phyloP scores from a whole-genome alignment of 2,329 filamentous ascomycete genomes.

The Dactylellina haptotyla region DNA sequence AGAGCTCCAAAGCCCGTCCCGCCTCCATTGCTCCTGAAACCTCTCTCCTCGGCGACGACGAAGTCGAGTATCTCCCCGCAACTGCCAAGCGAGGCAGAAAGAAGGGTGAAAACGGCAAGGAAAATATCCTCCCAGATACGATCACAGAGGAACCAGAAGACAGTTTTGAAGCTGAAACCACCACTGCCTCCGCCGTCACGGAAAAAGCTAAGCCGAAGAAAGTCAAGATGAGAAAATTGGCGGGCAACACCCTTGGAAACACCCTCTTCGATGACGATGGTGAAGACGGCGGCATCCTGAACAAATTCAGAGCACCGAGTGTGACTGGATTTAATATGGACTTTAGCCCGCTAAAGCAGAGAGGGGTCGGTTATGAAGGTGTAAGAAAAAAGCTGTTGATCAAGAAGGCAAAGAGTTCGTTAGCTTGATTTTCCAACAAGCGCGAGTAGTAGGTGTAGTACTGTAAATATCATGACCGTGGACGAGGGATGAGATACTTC shows the following conservation, averaged over 20 bases:
- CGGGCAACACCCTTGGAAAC: conserved; percentile 70
- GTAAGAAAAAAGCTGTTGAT: conserved; percentile 40
- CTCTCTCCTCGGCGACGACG: conserved; percentile 59
- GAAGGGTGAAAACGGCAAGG: conserved; percentile 56
- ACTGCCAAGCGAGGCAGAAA: conserved; percentile 50
- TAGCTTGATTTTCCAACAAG: not conserved
- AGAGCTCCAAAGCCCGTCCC: conserved; percentile 64
- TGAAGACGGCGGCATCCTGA: conserved; percentile 63
- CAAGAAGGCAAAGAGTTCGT: conserved; percentile 30
- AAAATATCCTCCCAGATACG: conserved; percentile 53
- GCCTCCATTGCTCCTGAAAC: conserved; percentile 37
- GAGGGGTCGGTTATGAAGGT: conserved; percentile 53
- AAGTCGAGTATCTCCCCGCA: conserved; percentile 61
- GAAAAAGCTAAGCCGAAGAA: conserved; percentile 59
- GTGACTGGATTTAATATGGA: conserved; percentile 50
- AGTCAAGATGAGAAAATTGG: conserved; percentile 76
- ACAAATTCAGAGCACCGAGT: conserved; percentile 50
- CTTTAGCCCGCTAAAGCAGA: conserved; percentile 58
- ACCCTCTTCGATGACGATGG: conserved; percentile 79
- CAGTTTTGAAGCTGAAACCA: conserved; percentile 38
- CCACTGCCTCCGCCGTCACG: conserved; percentile 32
- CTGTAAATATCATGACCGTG: conserved; percentile 52
- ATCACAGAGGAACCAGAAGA: conserved; percentile 41
- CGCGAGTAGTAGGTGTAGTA: not conserved
- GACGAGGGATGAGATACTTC: conserved; percentile 28